Base-by-base conservation (phyloP, 2,329 filamentous ascomycete species). In the Pseudocercospora eumusae region DNA sequence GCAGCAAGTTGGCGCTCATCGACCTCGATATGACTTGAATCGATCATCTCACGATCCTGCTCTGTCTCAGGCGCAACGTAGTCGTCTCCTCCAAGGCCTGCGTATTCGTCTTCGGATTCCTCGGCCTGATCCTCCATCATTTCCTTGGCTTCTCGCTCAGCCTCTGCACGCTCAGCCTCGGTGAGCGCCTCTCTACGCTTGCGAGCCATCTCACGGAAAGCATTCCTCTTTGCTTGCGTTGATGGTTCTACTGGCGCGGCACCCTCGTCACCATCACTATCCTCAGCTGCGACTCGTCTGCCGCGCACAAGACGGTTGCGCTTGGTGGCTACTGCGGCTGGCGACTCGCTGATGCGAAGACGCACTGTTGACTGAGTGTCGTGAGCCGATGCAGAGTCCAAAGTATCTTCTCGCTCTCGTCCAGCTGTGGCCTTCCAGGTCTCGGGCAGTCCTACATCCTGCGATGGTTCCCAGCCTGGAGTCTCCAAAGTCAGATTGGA, bases 31-130 rank as follows among this genome's bases (percentile, higher is more conserved):
- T 87, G 85, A 60, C 85, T 86, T 23, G 89, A 86, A 71, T 98
- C 93, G 72, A 99, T 96, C 86, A 99, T 96, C 65, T 92, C 88
- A 69, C 89, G 85, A 65, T 95, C 85, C 7, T 90, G 85, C 28
- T 87, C 87, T 61, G 90, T 86, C 36, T 88, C 89, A 63, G 92
- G 90, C 59, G 88, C 88, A 47, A 84, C 88, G 49, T 87, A 88
- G 66, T 93, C 91, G 68, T 98, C 93, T 65, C 95, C 95, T 68
- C 95, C 95, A 9, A 99, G 82, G 4, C 95, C 95, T 42, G 93
- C 93, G 75, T 98, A 99, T 76, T 99, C 95, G 74, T 99, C 95
- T 74, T 99, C 96, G 0, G 95, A 99, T 77, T 99, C 95, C 70
- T 96, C 91, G 64, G 95, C 93, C 74, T 96, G 92, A 68, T 97